Conservation (phyloP, 192 early-diverging fungal genomes). For the Fimicolochytrium jonesii region DNA sequence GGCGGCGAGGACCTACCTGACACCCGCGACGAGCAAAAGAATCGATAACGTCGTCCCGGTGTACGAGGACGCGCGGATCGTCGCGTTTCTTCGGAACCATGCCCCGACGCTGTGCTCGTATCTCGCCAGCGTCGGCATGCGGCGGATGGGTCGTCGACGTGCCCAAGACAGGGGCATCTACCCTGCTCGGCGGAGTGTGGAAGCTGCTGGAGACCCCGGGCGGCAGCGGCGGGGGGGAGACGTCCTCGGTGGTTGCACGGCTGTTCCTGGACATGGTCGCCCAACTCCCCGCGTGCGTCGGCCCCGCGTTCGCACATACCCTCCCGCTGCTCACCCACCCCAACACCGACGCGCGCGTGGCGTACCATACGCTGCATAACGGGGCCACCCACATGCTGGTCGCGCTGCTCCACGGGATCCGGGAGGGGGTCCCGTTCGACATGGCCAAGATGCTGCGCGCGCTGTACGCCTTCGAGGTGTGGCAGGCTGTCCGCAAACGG, state of each 20-base stretch:
- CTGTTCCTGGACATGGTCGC: constrained; percentile 21
- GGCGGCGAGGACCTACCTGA: not conserved
- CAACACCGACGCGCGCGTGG: not conserved
- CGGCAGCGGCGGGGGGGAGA: not conserved
- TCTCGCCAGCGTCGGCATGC: constrained; percentile 30
- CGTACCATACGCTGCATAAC: constrained; percentile 8
- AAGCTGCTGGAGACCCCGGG: constrained; percentile 23
- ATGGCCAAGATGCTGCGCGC: constrained; percentile 21
- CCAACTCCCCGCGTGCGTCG: constrained; percentile 5
- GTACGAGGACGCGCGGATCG: constrained; percentile 30
- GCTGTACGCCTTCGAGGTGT: constrained; percentile 28
- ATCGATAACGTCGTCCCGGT: constrained; percentile 24
- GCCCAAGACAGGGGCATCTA: constrained; percentile 33
- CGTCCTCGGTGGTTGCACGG: constrained; percentile 12
- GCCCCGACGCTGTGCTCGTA: constrained; percentile 31
- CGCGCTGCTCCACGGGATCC: constrained; percentile 8
- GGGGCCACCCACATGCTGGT: constrained; percentile 11
- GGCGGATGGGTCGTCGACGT: constrained; percentile 28
- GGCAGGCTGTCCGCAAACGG: constrained; percentile 16
- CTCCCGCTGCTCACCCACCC: constrained; percentile 3
- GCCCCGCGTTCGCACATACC: constrained; percentile 11
- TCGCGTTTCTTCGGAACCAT: constrained; percentile 27
- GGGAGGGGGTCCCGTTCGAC: not conserved
- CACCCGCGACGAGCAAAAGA: constrained; percentile 14
- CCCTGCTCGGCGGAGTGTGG: constrained; percentile 22